Conservation (phyloP, 768 basidiomycete species). For the Sistotremastrum niveocremeum region DNA sequence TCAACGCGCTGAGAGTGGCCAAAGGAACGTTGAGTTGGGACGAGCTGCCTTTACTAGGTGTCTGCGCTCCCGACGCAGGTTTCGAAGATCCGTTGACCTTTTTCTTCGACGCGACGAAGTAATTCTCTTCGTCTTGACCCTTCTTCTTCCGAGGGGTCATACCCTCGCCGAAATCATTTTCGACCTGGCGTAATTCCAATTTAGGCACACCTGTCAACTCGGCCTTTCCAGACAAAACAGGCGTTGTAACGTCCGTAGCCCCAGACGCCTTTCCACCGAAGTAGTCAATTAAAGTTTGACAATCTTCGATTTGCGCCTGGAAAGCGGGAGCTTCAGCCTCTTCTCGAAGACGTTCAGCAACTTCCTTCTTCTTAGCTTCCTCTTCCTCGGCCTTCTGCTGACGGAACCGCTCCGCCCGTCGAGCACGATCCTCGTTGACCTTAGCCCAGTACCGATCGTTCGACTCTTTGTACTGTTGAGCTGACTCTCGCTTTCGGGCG, state of each 20-base stretch:
- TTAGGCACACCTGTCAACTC: constrained; percentile 57
- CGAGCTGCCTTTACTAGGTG: constrained; percentile 12
- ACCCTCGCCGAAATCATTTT: constrained; percentile 47
- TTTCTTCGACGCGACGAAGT: constrained; percentile 53
- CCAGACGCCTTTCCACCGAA: constrained; percentile 56
- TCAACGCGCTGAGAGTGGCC: constrained; percentile 75
- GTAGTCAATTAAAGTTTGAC: constrained; percentile 80
- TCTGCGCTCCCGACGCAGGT: constrained; percentile 24
- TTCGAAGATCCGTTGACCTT: constrained; percentile 57
- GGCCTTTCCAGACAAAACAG: constrained; percentile 24
- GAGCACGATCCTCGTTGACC: constrained; percentile 77
- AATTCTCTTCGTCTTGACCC: constrained; percentile 68
- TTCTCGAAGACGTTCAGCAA: constrained; percentile 69
- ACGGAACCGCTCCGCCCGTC: constrained; percentile 64
- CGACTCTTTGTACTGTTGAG: constrained; percentile 59
- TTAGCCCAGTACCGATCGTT: constrained; percentile 76
- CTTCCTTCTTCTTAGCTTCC: constrained; percentile 64
- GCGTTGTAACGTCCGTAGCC: constrained; percentile 26
- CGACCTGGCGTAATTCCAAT: constrained; percentile 77
- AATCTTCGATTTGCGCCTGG: constrained; percentile 91
- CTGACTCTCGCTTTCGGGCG: constrained; percentile 63
- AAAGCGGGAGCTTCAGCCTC: constrained; percentile 86
- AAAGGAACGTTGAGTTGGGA: constrained; percentile 64
- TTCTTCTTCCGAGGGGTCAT: constrained; percentile 83
- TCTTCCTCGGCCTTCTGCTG: constrained; percentile 69